Evolutionary conservation across 225 moss, liverwort and hornwort genomes (phyloP), one percentile per base, ranked within the genome.

Genomic region (Bryum argenteum): DNA sequence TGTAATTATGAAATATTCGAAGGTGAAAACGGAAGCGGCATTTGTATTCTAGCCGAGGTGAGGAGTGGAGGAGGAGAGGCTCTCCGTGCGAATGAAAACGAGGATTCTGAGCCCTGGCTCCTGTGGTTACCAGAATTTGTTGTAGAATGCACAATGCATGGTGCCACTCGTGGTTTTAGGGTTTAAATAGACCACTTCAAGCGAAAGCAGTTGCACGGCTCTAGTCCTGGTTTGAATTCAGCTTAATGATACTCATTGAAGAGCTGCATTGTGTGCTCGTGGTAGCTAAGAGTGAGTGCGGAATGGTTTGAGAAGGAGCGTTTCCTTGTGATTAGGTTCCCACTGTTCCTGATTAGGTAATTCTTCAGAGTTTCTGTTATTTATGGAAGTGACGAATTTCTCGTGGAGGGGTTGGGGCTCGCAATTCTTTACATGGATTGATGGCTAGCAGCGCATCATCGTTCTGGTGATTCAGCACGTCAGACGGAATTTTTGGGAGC

Each of bases 301-400:
- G 45, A 56, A 44, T 38, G 11, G 23, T 58, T 73, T 41, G 20
- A n/a, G n/a, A 59, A 57, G 56, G 66, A 74, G 15, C 68, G 45
- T 45, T 21, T 56, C 9, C 56, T 77, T 76, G 58, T 50, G 55
- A 67, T 28, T 67, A 59, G 45, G 66, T 54, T 61, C 54, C 55
- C n/a, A n/a, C n/a, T n/a, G n/a, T n/a, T n/a, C n/a, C n/a, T n/a
- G n/a, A n/a, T n/a, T n/a, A n/a, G n/a, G n/a, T n/a, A n/a, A n/a
- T n/a, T n/a, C n/a, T n/a, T n/a, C n/a, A n/a, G n/a, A 58, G 26
- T 63, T 44, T n/a, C 51, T 71, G 26, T 28, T 67, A 15, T 64
- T 40, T 57, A 26, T 54, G 40, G 21, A 38, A 58, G 11, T 66
- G 74, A 41, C 17, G 55, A 71, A 17, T 50, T 54, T 11, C 24